Evolutionary conservation across 306 rosid genomes (phyloP).

Genomic region (Gynostemma pentaphyllum): DNA sequence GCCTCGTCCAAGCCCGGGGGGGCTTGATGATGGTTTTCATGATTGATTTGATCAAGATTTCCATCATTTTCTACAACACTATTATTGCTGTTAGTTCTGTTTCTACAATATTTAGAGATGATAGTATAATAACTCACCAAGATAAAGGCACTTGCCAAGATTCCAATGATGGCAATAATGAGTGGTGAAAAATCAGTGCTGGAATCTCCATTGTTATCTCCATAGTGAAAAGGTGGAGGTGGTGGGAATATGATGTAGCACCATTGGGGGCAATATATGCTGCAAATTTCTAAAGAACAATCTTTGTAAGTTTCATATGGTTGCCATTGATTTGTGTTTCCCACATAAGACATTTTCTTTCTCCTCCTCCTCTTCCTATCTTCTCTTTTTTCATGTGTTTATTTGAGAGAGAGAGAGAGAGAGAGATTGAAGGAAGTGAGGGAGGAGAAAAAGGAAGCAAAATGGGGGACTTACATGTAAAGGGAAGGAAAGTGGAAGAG

Average conservation of each 20-base stretch:
- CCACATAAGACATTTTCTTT: constrained; percentile 27
- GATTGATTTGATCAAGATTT: background rate
- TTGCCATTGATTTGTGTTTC: constrained; percentile 34
- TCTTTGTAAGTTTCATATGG: constrained; percentile 31
- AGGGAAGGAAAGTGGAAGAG: constrained; percentile 37
- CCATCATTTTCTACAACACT: constrained; percentile 7
- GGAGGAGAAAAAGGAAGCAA: background rate
- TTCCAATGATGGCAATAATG: constrained; percentile 56
- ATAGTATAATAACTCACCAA: constrained; percentile 49
- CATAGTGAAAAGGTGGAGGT: constrained; percentile 38
- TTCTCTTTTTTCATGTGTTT: constrained; percentile 2
- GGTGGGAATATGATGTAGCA: constrained; percentile 59
- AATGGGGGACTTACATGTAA: constrained; percentile 23
- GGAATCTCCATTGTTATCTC: constrained; percentile 9
- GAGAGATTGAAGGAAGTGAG: background rate
- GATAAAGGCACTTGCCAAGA: constrained; percentile 50
- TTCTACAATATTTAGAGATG: constrained; percentile 45
- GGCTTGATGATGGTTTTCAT: constrained; percentile 19
- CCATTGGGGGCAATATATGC: constrained; percentile 75
- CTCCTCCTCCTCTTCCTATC: constrained; percentile 2
- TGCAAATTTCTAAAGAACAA: constrained; percentile 61
- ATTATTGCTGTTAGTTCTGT: constrained; percentile 3
- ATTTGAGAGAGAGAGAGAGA: background rate
- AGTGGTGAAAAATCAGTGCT: constrained; percentile 59
- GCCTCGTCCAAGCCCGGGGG: constrained; percentile 45